Evolutionary conservation across 768 basidiomycete species (phyloP).

Genomic region (Omphalotus guepiniiformis): DNA sequence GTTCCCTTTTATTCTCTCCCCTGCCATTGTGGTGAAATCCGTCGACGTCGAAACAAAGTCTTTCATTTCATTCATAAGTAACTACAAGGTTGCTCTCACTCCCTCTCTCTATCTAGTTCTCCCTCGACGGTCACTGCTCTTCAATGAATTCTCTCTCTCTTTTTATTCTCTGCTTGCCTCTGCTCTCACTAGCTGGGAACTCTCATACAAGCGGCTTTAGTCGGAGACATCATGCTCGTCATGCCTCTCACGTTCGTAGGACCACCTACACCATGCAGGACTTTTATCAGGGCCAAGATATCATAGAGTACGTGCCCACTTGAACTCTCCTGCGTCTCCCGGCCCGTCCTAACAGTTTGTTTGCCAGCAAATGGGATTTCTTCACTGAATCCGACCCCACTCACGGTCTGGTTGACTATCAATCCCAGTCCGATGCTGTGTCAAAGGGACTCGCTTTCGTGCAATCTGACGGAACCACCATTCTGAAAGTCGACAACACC

Average conservation of each 20-base stretch:
- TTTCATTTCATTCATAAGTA: too few relatives aligned
- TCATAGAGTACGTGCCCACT: constrained; percentile 48
- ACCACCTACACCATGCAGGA: constrained; percentile 9
- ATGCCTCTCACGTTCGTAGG: not conserved
- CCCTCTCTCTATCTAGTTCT: constrained; percentile 1
- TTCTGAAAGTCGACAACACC: constrained; percentile 42
- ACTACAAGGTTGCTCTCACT: not conserved
- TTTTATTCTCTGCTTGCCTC: constrained; percentile 6
- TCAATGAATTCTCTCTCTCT: constrained; percentile 1
- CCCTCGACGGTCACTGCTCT: too few relatives aligned
- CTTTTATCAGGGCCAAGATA: constrained; percentile 44
- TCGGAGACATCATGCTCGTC: not conserved
- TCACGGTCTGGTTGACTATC: constrained; percentile 62
- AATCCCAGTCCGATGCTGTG: constrained; percentile 41
- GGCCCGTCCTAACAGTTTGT: constrained; percentile 2
- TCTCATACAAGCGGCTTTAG: not conserved
- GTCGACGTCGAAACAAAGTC: too few relatives aligned
- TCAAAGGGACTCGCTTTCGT: constrained; percentile 54
- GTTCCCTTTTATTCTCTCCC: too few relatives aligned
- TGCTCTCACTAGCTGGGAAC: constrained; percentile 1
- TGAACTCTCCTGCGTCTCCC: not conserved
- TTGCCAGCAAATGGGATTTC: constrained; percentile 66
- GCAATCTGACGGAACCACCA: constrained; percentile 34
- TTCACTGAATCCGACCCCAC: constrained; percentile 65
- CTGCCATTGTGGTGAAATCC: too few relatives aligned